A percentile compares a stretch with the other conserved stretches of the same genome.
These are phyloP conservation scores for Lepiota subincarnata DNA, from an alignment of 768 basidiomycete genomes.

Conservation along the genomic window DNA sequence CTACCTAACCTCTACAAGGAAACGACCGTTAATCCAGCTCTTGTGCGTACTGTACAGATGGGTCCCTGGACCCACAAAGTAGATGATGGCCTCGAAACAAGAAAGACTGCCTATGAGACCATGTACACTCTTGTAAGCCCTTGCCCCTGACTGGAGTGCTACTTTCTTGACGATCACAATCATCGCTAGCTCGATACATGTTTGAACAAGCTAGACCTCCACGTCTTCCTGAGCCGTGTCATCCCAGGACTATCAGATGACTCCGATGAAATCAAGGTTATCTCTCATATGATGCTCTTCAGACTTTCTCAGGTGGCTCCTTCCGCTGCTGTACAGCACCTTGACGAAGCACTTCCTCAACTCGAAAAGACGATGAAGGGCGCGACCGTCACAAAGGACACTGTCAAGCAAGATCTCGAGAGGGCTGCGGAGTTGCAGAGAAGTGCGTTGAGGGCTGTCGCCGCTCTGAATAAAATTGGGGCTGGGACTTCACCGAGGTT, in stretches of 20 bases:
- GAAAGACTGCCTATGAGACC: slow-evolving; percentile 97
- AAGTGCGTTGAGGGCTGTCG: slow-evolving; percentile 84
- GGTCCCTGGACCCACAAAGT: slow-evolving; percentile 97
- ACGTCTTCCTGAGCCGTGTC: slow-evolving; percentile 78
- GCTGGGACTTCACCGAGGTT: slow-evolving; percentile 66
- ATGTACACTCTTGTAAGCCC: slow-evolving; percentile 87
- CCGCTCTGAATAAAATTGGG: slow-evolving; percentile 77
- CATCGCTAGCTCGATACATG: slow-evolving; percentile 79
- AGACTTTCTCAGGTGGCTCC: slow-evolving; percentile 85
- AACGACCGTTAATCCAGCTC: slow-evolving; percentile 70
- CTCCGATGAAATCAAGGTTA: slow-evolving; percentile 95
- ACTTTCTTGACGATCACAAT: neutral
- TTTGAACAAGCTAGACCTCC: slow-evolving; percentile 80
- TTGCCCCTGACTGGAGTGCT: neutral
- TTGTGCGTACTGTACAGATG: slow-evolving; percentile 92
- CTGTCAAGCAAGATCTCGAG: slow-evolving; percentile 90
- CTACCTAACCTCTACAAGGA: slow-evolving; percentile 85
- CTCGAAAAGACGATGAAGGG: slow-evolving; percentile 90
- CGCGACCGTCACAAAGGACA: slow-evolving; percentile 85
- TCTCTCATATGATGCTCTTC: slow-evolving; percentile 94
- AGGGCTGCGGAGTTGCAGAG: slow-evolving; percentile 87
- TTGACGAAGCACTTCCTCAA: slow-evolving; percentile 81
- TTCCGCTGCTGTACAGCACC: slow-evolving; percentile 72
- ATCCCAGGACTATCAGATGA: slow-evolving; percentile 82
- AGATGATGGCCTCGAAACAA: slow-evolving; percentile 93